Evolutionary conservation across 75 land plant genomes (phyloP).

Genomic region (Cryptomeria japonica): DNA sequence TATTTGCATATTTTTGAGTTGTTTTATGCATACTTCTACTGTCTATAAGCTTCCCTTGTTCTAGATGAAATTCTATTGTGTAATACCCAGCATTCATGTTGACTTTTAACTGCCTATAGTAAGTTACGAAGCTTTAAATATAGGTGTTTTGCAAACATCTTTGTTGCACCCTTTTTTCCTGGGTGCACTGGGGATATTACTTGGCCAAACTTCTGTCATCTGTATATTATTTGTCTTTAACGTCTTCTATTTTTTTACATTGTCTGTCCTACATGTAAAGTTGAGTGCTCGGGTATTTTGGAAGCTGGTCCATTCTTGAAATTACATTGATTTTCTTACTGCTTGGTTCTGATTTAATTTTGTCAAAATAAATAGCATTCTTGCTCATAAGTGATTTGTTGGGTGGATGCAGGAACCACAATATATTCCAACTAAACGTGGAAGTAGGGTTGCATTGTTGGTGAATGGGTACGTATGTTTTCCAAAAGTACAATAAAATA

Average conservation of each 20-base stretch:
- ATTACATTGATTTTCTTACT: not conserved
- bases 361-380: not conserved
- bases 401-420: conserved; percentile 68
- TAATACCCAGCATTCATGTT: not conserved
- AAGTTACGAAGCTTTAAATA: not conserved
- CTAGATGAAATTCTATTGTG: not conserved
- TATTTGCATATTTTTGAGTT: too few species aligned
- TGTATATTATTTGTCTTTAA: not conserved
- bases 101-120: not conserved
- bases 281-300: not conserved
- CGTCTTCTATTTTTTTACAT: not conserved
- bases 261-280: not conserved
- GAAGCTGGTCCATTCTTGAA: not conserved
- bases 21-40: too few species aligned
- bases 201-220: not conserved
- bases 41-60: not conserved
- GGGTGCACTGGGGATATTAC: not conserved
- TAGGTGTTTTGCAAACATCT: not conserved
- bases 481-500: not conserved
- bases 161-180: not conserved
- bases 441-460: conserved; percentile 83
- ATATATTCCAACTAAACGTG: conserved; percentile 90
- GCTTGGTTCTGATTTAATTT: not conserved
- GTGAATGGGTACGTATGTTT: conserved; percentile 77
- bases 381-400: not conserved